These are phyloP conservation scores for Fusarium sp. DNA, from an alignment of 2,329 filamentous ascomycete genomes.

Conservation along the genomic window DNA sequence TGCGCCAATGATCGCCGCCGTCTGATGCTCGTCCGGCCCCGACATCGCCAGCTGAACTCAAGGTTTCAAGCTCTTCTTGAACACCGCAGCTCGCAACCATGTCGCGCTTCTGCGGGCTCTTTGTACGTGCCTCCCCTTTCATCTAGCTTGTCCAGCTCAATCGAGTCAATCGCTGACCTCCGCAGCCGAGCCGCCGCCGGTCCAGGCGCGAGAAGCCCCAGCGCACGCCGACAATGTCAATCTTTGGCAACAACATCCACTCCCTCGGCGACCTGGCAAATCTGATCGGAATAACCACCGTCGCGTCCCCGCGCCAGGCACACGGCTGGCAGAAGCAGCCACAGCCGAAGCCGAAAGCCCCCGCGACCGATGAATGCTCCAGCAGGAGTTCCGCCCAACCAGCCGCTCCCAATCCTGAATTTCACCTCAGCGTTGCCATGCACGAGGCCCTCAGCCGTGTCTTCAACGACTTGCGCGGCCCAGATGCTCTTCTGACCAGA, in stretches of 20 bases:
- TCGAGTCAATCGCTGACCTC: constrained; percentile 19
- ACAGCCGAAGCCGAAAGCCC: constrained; percentile 26
- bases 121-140: constrained; percentile 24
- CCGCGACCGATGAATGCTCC: constrained; percentile 40
- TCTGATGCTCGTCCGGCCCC: constrained; percentile 18
- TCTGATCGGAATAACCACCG: constrained; percentile 50
- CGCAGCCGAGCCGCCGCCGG: constrained; percentile 23
- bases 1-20: constrained; percentile 38
- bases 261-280: constrained; percentile 46
- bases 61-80: constrained; percentile 14
- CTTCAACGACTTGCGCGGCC: constrained; percentile 59
- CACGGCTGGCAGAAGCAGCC: constrained; percentile 26
- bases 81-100: constrained; percentile 24
- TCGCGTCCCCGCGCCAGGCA: constrained; percentile 46
- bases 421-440: constrained; percentile 62
- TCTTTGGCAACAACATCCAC: constrained; percentile 52
- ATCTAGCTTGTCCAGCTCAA: background rate
- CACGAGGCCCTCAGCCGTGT: constrained; percentile 61
- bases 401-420: constrained; percentile 38
- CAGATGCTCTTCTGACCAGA: constrained; percentile 45
- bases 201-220: constrained; percentile 38
- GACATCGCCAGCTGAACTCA: constrained; percentile 32
- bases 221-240: constrained; percentile 53
- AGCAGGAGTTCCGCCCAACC: constrained; percentile 37
- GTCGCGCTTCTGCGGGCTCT: constrained; percentile 37